Conservation (phyloP, 345 rosid genomes). For the Aquilaria yunnanensis region DNA sequence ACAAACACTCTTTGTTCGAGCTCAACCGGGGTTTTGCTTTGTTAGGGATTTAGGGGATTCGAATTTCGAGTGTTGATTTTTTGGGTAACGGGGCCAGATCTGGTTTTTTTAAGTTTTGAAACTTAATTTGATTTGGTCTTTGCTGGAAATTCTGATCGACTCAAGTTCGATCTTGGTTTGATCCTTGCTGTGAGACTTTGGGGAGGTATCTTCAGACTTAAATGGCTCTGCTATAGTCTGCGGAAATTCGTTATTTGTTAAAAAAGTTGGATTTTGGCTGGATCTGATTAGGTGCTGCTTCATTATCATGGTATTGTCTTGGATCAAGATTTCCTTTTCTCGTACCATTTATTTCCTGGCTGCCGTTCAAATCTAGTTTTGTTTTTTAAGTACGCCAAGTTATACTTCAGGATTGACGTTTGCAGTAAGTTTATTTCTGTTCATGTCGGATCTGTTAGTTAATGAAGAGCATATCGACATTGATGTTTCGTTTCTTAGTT, state of each 20-base stretch:
- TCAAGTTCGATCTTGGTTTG: constrained; percentile 9
- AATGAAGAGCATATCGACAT: background rate
- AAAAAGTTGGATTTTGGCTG: constrained; percentile 4
- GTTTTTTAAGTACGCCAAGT: too few species aligned
- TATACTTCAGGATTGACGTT: background rate
- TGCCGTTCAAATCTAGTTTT: too few species aligned
- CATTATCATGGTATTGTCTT: background rate
- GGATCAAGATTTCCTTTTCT: constrained; percentile 14
- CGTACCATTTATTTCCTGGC: background rate
- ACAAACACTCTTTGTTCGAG: background rate
- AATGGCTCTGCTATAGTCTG: constrained; percentile 1
- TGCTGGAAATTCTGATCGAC: background rate
- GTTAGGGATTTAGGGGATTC: background rate
- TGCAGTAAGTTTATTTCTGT: background rate
- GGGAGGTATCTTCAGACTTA: background rate
- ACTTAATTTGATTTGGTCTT: background rate
- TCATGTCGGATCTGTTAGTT: constrained; percentile 4
- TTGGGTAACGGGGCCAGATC: constrained; percentile 12
- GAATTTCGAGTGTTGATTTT: background rate
- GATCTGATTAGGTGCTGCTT: constrained; percentile 5
- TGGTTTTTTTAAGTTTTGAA: background rate
- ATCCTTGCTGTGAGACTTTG: background rate
- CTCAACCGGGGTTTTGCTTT: background rate
- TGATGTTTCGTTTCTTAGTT: too few species aligned
- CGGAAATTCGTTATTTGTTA: constrained; percentile 4